Evolutionary conservation across 768 basidiomycete genomes (phyloP), one percentile per base, ranked within the genome.

Genomic region (Tylopilus sp.): DNA sequence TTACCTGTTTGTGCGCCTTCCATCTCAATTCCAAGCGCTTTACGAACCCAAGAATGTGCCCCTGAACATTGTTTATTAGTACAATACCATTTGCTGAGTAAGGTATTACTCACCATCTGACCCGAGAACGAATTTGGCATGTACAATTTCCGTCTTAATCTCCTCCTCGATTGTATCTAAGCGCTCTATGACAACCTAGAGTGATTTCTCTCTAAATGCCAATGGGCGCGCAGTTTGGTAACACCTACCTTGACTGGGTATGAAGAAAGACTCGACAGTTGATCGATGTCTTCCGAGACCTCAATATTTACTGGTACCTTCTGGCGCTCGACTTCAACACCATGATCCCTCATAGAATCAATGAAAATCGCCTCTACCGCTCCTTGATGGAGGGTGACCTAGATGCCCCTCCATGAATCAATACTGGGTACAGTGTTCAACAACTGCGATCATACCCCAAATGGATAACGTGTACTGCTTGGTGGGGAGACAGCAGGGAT

Each of bases 31-130:
- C 72, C 76, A 12, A 80, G 62, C 11, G 68, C 54, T 41, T 76
- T 76, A 8, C 78, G 68, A 4, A 79, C 76, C 76, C 75, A 78
- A 6, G 76, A 77, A 42, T 78, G 76, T 1, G 76, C 76, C 4
- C 75, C 75, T 72, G 2, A 48, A 30, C 1, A 11, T 9, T 11
- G 37, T 59, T 9, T 11, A 37, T 59, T 10, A 24, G 24, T 25
- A 21, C 22, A n/a, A n/a, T n/a, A n/a, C n/a, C n/a, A n/a, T 50
- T n/a, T 3, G 0, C 9, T 8, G 19, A 31, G 21, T 17, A 17
- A 22, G 21, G 25, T 21, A 43, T 17, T 16, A 19, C 26, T 43
- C n/a, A 63, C 72, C 72, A 33, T 73, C 72, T 38, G 69, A 60
- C 4, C 72, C 72, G 14, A 74, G 57, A 21, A 74, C 70, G 13